These are phyloP conservation scores for Gynandropsis gynandra DNA, from an alignment of 345 rosid species.

Conservation along the genomic window DNA sequence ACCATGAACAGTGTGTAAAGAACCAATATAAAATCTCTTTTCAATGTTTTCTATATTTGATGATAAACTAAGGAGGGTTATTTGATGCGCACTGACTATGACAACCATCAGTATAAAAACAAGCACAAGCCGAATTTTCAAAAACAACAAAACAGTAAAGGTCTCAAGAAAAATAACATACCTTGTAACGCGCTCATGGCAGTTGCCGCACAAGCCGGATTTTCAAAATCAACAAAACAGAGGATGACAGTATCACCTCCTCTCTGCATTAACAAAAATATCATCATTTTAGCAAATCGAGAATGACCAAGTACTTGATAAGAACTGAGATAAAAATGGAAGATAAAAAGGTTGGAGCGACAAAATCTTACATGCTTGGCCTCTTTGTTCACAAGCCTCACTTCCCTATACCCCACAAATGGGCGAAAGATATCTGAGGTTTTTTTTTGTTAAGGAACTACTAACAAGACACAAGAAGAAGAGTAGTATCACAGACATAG, in stretches of 20 bases:
- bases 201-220: constrained; percentile 64
- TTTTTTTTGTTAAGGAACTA: constrained; percentile 33
- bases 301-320: constrained; percentile 2
- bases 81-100: too few relatives aligned
- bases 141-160: too few relatives aligned
- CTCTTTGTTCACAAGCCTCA: constrained; percentile 62
- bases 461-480: background rate
- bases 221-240: constrained; percentile 63
- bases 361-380: constrained; percentile 41
- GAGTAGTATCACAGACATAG: constrained; percentile 5
- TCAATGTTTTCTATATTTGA: too few relatives aligned
- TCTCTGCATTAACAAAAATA: constrained; percentile 35
- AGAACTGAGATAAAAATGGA: background rate
- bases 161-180: constrained; percentile 2
- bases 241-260: constrained; percentile 50
- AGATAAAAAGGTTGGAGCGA: background rate
- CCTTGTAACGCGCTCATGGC: constrained; percentile 72
- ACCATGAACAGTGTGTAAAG: too few relatives aligned
- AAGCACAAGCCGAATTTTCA: too few relatives aligned
- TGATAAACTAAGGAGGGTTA: too few relatives aligned
- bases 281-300: constrained; percentile 2
- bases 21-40: too few relatives aligned
- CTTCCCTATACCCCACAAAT: constrained; percentile 70
- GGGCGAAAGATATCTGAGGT: constrained; percentile 58
- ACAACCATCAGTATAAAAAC: too few relatives aligned